Evolutionary conservation across 768 basidiomycete species (phyloP).

Genomic region (Filobasidium wieringae): DNA sequence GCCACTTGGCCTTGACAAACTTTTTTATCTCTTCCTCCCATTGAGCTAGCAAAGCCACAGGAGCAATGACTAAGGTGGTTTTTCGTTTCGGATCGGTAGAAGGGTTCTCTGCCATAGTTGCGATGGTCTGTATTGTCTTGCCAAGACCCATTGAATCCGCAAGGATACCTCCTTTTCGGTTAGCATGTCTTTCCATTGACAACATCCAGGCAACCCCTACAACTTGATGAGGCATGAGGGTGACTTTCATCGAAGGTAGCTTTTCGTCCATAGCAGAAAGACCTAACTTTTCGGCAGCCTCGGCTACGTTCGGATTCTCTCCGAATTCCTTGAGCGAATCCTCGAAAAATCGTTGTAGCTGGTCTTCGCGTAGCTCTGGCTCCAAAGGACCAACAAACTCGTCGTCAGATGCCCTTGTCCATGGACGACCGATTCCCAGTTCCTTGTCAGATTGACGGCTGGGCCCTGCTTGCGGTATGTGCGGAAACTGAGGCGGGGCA

Average conservation of each 20-base stretch:
- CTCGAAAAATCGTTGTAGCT: conserved; percentile 21
- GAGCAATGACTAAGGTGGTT: conserved; percentile 58
- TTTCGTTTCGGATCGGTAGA: conserved; percentile 48
- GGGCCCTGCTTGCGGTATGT: no score
- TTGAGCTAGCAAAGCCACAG: conserved; percentile 55
- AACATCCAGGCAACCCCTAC: conserved; percentile 74
- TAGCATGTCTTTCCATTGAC: conserved; percentile 37
- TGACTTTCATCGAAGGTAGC: conserved; percentile 51
- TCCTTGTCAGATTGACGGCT: no score
- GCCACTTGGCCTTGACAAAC: conserved; percentile 47
- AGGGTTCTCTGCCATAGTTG: conserved; percentile 50
- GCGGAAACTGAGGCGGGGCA: no score
- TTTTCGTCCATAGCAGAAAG: conserved; percentile 45
- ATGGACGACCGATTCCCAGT: neutral
- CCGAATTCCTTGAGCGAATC: conserved; percentile 27
- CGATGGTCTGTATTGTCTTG: conserved; percentile 90
- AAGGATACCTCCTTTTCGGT: conserved; percentile 29
- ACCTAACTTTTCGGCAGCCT: conserved; percentile 48
- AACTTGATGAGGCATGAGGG: conserved; percentile 53
- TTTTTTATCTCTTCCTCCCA: conserved; percentile 50
- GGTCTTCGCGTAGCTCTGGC: neutral
- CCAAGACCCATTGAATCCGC: conserved; percentile 82
- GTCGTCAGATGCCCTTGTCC: neutral
- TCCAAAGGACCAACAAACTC: no score
- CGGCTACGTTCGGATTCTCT: conserved; percentile 49